Conservation (phyloP, 371 early-diverging fungal species). For the Blakeslea trispora region DNA sequence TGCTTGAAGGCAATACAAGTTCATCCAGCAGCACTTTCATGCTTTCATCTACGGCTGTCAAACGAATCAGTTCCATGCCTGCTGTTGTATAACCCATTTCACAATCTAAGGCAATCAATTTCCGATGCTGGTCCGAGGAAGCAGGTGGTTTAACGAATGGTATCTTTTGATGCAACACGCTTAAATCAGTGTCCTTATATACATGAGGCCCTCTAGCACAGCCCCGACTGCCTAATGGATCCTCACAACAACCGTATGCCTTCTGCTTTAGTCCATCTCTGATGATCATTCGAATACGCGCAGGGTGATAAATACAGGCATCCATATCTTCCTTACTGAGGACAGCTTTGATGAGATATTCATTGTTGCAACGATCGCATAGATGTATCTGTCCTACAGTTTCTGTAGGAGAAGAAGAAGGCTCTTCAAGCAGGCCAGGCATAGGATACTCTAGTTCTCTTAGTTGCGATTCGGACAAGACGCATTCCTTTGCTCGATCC, state of each 20-base stretch:
- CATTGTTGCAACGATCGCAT: slow-evolving; percentile 55
- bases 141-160: slow-evolving; percentile 46
- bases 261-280: slow-evolving; percentile 45
- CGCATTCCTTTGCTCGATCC: slow-evolving; percentile 20
- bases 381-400: slow-evolving; percentile 4
- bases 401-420: slow-evolving; percentile 22
- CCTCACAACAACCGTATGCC: slow-evolving; percentile 52
- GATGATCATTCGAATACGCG: slow-evolving; percentile 29
- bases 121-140: neutral
- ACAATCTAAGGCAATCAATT: slow-evolving; percentile 45
- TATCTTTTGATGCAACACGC: slow-evolving; percentile 43
- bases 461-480: slow-evolving; percentile 26
- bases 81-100: slow-evolving; percentile 56
- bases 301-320: slow-evolving; percentile 48
- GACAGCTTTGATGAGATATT: slow-evolving; percentile 43
- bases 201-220: slow-evolving; percentile 58
- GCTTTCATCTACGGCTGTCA: slow-evolving; percentile 53
- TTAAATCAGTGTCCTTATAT: slow-evolving; percentile 35
- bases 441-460: slow-evolving; percentile 44
- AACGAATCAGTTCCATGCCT: slow-evolving; percentile 60
- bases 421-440: slow-evolving; percentile 15
- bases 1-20: slow-evolving; percentile 50
- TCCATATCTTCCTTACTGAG: slow-evolving; percentile 32
- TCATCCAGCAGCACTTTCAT: slow-evolving; percentile 54
- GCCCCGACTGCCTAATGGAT: slow-evolving; percentile 43